phyloP scores from a whole-genome alignment of 495 filamentous ascomycete species.

The Aspergillus hancockii region DNA sequence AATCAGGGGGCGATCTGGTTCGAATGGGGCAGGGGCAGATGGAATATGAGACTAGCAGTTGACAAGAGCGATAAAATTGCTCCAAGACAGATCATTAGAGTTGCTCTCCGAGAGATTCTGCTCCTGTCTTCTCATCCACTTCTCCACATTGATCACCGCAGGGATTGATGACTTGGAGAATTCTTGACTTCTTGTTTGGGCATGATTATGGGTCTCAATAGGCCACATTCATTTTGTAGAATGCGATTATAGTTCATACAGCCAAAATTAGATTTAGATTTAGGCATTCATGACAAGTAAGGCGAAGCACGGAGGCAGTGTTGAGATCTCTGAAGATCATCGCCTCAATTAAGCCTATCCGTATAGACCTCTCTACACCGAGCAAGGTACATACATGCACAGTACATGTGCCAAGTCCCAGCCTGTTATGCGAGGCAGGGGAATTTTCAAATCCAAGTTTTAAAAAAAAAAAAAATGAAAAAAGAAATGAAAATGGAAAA shows the following conservation, averaged over 20 bases:
- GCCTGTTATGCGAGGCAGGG: background rate
- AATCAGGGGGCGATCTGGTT: background rate
- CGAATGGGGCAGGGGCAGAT: background rate
- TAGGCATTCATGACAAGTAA: conserved; percentile 16
- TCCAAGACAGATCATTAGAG: background rate
- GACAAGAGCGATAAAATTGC: background rate
- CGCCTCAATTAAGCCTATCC: background rate
- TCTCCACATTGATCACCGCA: conserved; percentile 18
- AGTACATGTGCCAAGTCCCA: conserved; percentile 9
- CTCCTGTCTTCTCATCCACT: conserved; percentile 1
- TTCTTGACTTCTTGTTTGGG: background rate
- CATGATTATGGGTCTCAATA: conserved; percentile 6
- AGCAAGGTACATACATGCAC: background rate
- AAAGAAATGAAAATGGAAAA: background rate
- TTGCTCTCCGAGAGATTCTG: background rate
- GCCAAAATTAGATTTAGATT: conserved; percentile 5
- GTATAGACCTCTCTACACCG: background rate
- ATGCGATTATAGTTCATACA: background rate
- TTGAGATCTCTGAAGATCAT: background rate
- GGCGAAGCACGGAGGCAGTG: conserved; percentile 12
- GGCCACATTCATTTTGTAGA: background rate
- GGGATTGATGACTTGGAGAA: conserved; percentile 11
- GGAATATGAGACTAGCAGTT: background rate
- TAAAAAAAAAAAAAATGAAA: background rate
- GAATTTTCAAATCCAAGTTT: background rate